Evolutionary conservation across 2,329 filamentous ascomycete genomes (phyloP).

Genomic region (Xylaria sp.): DNA sequence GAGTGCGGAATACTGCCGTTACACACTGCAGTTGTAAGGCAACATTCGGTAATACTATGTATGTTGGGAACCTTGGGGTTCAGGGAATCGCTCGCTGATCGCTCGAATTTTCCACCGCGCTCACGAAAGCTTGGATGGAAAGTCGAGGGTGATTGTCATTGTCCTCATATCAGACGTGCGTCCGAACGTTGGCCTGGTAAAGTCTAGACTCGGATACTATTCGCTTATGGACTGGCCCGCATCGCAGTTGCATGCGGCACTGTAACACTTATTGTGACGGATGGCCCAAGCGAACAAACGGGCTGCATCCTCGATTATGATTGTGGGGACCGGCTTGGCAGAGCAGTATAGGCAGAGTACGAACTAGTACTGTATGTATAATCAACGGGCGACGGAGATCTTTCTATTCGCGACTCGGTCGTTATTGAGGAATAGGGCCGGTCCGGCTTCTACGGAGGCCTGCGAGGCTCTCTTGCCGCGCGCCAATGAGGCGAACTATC

Average conservation of each 20-base stretch:
- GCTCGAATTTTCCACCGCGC: not conserved
- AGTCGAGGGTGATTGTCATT: not conserved
- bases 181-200: conserved; percentile 13
- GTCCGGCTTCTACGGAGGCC: conserved; percentile 12
- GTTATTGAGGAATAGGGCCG: conserved; percentile 9
- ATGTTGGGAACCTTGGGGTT: not conserved
- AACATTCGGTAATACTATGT: conserved; percentile 15
- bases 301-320: conserved; percentile 21
- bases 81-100: not conserved
- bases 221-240: conserved; percentile 22
- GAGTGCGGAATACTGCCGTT: conserved; percentile 20
- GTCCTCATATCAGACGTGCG: not conserved
- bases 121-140: conserved; percentile 1
- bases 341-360: not conserved
- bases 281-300: conserved; percentile 25
- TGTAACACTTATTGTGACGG: conserved; percentile 35
- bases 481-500: conserved; percentile 32
- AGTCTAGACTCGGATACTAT: conserved; percentile 20
- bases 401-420: conserved; percentile 18
- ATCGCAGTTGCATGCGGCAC: conserved; percentile 33
- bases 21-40: conserved; percentile 16
- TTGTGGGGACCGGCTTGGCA: conserved; percentile 16
- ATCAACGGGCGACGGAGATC: conserved; percentile 18
- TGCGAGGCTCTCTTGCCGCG: conserved; percentile 34
- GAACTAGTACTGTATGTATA: too few relatives aligned